Conservation (phyloP, 805 yeast genomes). For the Ogataea salicorniae region DNA sequence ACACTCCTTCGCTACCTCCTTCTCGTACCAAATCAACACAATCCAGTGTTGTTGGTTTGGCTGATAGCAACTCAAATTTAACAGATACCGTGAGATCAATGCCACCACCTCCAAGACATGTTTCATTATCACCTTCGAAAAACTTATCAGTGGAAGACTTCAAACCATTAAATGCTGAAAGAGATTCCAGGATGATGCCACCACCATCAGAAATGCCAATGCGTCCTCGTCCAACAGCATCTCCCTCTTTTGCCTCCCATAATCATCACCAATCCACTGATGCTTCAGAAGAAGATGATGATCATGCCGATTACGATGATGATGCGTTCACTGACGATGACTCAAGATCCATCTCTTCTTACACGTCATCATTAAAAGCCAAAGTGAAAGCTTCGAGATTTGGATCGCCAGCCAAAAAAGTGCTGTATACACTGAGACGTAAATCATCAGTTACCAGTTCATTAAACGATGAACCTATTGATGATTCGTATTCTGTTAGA, state of each 20-base stretch:
- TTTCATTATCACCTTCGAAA: constrained; percentile 5
- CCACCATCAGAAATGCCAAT: background rate
- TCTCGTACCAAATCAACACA: constrained; percentile 6
- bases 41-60: background rate
- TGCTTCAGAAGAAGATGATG: constrained; percentile 4
- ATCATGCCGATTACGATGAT: background rate
- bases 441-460: too few species aligned
- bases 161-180: background rate
- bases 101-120: constrained; percentile 20
- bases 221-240: background rate
- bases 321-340: too few species aligned
- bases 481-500: too few species aligned
- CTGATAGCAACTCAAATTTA: background rate
- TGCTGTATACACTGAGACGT: too few species aligned
- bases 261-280: background rate
- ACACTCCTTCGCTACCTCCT: background rate
- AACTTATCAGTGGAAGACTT: background rate
- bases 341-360: too few species aligned
- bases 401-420: too few species aligned
- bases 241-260: background rate
- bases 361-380: too few species aligned
- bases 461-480: too few species aligned
- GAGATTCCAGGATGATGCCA: background rate
- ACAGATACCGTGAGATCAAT: background rate
- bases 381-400: too few species aligned